These are phyloP conservation scores for Globisporangium iwayamae DNA, from an alignment of 352 stramenopile genomes.

Conservation along the genomic window DNA sequence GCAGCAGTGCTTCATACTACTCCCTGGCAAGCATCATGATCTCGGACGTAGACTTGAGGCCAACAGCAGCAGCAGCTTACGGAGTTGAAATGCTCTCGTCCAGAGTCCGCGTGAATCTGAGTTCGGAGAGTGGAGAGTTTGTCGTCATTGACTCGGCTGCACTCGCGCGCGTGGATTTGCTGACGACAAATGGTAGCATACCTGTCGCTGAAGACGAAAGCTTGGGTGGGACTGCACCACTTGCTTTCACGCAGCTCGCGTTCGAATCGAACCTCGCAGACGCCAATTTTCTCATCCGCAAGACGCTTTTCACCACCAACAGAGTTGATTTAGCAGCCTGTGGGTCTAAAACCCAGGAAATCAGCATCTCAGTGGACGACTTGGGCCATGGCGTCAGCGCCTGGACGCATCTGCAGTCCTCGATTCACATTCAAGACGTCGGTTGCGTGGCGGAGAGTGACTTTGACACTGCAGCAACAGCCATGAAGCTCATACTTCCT, in stretches of 20 bases:
- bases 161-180: not conserved
- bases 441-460: not conserved
- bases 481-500: conserved; percentile 3
- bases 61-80: not conserved
- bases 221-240: not conserved
- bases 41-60: conserved; percentile 1
- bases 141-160: not conserved
- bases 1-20: not conserved
- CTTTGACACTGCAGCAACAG: not conserved
- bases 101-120: conserved; percentile 9
- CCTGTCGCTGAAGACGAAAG: not conserved
- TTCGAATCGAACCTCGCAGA: conserved; percentile 17
- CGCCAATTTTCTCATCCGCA: conserved; percentile 15
- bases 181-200: not conserved
- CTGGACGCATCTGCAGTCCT: conserved; percentile 8
- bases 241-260: conserved; percentile 12
- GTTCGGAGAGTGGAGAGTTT: conserved; percentile 2
- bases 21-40: conserved; percentile 11
- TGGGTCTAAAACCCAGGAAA: not conserved
- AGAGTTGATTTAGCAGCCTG: not conserved
- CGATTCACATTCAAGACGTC: conserved; percentile 4
- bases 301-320: conserved; percentile 9
- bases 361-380: conserved; percentile 12
- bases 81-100: not conserved
- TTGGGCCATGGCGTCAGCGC: conserved; percentile 4